Percentiles rank a stretch among this genome's conserved stretches.
phyloP scores from a whole-genome alignment of 2,329 filamentous ascomycete genomes.

The Claviceps pazoutovae region DNA sequence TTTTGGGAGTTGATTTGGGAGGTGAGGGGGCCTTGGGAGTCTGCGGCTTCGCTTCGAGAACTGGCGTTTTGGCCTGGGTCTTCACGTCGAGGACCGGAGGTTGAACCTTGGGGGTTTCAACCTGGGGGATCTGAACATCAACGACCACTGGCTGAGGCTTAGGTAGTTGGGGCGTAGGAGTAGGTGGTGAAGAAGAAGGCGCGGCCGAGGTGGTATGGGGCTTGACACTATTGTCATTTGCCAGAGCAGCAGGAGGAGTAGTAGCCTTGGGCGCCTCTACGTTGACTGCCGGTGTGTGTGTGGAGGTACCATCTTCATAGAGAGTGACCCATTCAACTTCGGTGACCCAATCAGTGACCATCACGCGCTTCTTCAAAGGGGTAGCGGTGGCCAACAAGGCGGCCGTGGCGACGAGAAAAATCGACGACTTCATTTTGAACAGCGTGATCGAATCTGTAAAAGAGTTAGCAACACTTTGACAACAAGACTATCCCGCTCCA shows the following conservation, averaged over 20 bases:
- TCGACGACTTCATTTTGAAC: slow-evolving; percentile 33
- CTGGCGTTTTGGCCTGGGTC: background rate
- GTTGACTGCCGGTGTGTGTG: slow-evolving; percentile 1
- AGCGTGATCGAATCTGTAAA: background rate
- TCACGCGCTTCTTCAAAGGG: slow-evolving; percentile 28
- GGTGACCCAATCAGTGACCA: slow-evolving; percentile 27
- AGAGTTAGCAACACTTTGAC: background rate
- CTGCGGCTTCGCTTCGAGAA: background rate
- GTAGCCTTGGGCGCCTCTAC: slow-evolving; percentile 6
- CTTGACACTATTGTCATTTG: background rate
- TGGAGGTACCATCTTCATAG: slow-evolving; percentile 14
- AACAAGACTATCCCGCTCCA: background rate
- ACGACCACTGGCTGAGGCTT: background rate
- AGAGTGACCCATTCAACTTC: slow-evolving; percentile 32
- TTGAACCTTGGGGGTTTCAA: background rate
- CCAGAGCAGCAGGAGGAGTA: background rate
- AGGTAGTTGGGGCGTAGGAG: background rate
- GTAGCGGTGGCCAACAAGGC: slow-evolving; percentile 31
- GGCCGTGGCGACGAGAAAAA: slow-evolving; percentile 30
- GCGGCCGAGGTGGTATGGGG: slow-evolving; percentile 2
- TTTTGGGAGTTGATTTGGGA: no score
- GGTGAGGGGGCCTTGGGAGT: slow-evolving; percentile 1
- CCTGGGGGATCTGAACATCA: background rate
- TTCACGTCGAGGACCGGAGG: background rate
- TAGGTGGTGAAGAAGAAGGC: background rate